These are phyloP conservation scores for Sapria himalayana DNA, from an alignment of 345 rosid genomes.

Conservation along the genomic window DNA sequence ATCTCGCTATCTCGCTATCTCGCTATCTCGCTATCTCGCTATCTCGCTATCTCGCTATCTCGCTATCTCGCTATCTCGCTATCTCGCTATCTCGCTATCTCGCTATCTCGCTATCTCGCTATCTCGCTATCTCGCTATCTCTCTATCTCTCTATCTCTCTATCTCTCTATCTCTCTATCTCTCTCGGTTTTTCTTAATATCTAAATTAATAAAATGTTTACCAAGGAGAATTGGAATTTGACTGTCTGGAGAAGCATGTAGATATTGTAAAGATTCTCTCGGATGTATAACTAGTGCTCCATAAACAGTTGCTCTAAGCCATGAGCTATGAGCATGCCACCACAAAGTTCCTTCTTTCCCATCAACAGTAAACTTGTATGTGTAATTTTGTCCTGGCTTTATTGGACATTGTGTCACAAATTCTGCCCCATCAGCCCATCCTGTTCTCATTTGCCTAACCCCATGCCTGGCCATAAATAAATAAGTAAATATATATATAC, in stretches of 20 bases:
- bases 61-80: no score
- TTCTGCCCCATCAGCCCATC: conserved; percentile 95
- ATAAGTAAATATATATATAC: not conserved
- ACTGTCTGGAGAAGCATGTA: conserved; percentile 48
- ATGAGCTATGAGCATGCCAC: conserved; percentile 99
- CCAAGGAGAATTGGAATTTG: conserved; percentile 60
- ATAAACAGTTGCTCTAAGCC: conserved; percentile 90
- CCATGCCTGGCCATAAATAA: conserved; percentile 47
- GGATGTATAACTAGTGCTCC: conserved; percentile 76
- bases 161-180: no score
- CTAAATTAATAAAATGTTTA: conserved; percentile 8
- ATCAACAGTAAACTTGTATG: conserved; percentile 62
- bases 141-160: no score
- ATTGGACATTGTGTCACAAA: conserved; percentile 89
- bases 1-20: no score
- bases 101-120: no score
- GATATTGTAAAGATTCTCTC: conserved; percentile 38
- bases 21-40: no score
- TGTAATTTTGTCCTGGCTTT: conserved; percentile 65
- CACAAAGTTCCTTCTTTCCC: conserved; percentile 91
- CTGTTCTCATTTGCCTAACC: conserved; percentile 57
- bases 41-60: no score
- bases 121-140: no score
- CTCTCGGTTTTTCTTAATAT: no score
- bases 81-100: no score